Base-by-base conservation (phyloP, 768 basidiomycete genomes). In the Naganishia kalamii region DNA sequence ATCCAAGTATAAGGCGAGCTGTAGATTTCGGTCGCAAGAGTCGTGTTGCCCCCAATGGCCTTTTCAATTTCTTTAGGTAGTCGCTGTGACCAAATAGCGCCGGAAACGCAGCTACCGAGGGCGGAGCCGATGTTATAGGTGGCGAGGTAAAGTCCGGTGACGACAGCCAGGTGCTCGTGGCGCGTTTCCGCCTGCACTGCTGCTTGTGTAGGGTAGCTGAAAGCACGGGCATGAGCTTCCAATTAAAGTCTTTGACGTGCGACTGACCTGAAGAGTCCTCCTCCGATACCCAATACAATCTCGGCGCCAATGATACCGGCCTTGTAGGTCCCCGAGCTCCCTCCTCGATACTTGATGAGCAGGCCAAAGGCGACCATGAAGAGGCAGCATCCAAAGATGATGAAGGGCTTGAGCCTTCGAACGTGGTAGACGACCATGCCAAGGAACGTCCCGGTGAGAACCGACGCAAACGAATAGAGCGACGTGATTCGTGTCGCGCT, bases 391-490 rank as follows among this genome's bases (percentile, higher is more conserved):
- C 77, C 78, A 41, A 70, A 63, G 35, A 77, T 66, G 62, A 76
- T 74, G 60, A 75, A 68, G 0, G 61, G 63, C 51, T 74, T 74
- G 61, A 78, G 65, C 8, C 71, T 67, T 8, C 74, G 62, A 37
- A 76, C 68, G 37, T 68, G 62, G 54, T 71, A 69, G 60, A 76
- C 71, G 17, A 77, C 62, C 27, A 78, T 32, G 33, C 78, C 78
- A 41, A 72, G 60, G 17, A 63, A 27, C 10, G 70, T 37, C 15
- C 78, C 78, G 35, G 70, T 69, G 54, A 77, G 49, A 63, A 74
- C 71, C 1, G 71, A 71, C 33, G 67, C 66, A 62, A 79, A 76
- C 0, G 72, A 71, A 66, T 75, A 75, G 62, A 78, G 65, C 62
- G 66, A 70, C 1, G 65, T 60, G 41, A 77, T 71, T 21, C 73